Evolutionary conservation across 2,329 filamentous ascomycete genomes (phyloP), one percentile per base, ranked within the genome.

Genomic region (Scytalidium lignicola): DNA sequence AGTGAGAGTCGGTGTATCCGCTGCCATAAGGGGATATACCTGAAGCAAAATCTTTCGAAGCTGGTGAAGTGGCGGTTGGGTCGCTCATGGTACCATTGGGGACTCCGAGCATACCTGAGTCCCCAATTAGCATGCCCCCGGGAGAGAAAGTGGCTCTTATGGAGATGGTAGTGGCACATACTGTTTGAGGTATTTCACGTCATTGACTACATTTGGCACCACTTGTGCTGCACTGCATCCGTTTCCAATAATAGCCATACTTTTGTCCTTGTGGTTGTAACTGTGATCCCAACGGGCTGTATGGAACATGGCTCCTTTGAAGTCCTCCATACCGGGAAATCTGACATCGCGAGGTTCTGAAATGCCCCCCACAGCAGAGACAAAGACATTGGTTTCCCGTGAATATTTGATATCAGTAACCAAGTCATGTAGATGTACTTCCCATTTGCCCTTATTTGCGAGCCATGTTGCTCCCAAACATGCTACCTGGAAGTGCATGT

Each of bases 11-110:
- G 51, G 32, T 54, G 43, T 23, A 51, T 51, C 37, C 54, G 46
- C 46, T 58, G 47, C 54, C 52, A 61, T 15, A 61, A 48, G 3
- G 59, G 57, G 39, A 62, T 49, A 39, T 55, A 52, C n/a, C 52
- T 50, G 50, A 66, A 63, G 21, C 52, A 54, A 47, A 54, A 62
- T 39, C 62, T 67, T 44, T 65, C 58, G 26, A 62, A 52, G 2
- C 41, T 41, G 1, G 58, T 61, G 50, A 62, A 65, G 15, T 50
- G 15, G 2, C 54, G 57, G 48, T 67, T 67, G n/a, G 62, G 65
- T 8, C 64, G 52, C 48, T 62, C 64, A 46, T 66, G 60, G 48
- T 65, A 65, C 65, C 64, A 67, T 47, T 67, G 64, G 1, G 56
- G 48, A 28, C 55, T 59, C 17, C 63, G 29, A 23, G 51, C 48